These are phyloP conservation scores for Pyrus communis DNA, from an alignment of 306 rosid species.

Conservation along the genomic window DNA sequence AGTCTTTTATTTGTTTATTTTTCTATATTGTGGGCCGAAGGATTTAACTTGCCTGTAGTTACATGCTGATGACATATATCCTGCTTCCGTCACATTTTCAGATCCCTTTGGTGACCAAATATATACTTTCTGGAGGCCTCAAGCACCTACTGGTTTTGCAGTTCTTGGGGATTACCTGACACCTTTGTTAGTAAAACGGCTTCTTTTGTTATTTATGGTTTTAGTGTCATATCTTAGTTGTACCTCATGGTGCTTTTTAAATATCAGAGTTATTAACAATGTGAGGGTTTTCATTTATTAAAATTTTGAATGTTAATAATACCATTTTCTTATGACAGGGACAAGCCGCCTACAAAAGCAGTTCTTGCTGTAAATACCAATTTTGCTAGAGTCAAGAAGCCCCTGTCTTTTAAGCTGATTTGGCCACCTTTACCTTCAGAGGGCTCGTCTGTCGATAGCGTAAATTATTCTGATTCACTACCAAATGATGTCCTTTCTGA, in stretches of 20 bases:
- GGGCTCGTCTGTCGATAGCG: conserved; percentile 22
- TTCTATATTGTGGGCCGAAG: background rate
- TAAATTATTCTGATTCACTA: conserved; percentile 21
- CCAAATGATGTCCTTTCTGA: conserved; percentile 16
- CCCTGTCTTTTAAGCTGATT: conserved; percentile 63
- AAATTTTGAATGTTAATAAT: conserved; percentile 2
- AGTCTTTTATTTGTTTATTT: background rate
- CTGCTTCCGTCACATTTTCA: conserved; percentile 34
- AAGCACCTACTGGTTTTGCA: conserved; percentile 90
- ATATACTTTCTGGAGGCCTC: conserved; percentile 93
- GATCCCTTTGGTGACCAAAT: conserved; percentile 62
- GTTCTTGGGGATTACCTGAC: conserved; percentile 90
- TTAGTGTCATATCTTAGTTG: background rate
- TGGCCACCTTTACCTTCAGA: conserved; percentile 65
- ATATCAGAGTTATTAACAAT: background rate
- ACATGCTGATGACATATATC: conserved; percentile 7
- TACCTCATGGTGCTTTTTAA: background rate
- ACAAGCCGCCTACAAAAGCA: conserved; percentile 88
- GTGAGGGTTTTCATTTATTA: background rate
- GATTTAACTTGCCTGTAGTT: conserved; percentile 1
- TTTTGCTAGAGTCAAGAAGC: conserved; percentile 63
- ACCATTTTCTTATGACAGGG: conserved; percentile 47
- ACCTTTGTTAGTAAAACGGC: conserved; percentile 59
- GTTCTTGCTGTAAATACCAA: conserved; percentile 84
- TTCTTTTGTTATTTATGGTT: conserved; percentile 13